Evolutionary conservation across 2,329 filamentous ascomycete species (phyloP).

Genomic region (Bipolaris sorokiniana): DNA sequence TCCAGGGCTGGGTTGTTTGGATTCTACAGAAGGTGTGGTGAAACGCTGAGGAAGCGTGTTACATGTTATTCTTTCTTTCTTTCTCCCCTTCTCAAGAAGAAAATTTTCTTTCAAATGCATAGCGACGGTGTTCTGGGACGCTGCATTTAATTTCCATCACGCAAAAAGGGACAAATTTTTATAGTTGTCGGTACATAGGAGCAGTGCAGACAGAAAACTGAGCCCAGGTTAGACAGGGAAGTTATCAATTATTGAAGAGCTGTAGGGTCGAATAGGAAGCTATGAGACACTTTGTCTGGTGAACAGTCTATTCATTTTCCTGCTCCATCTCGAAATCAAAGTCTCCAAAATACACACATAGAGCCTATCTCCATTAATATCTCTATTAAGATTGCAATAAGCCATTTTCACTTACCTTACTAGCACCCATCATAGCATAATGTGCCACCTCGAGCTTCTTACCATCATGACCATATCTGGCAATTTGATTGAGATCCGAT

Average conservation of each 20-base stretch:
- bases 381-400: neutral
- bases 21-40: neutral
- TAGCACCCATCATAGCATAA: constrained; percentile 89
- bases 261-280: neutral
- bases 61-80: neutral
- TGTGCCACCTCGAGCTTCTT: constrained; percentile 60
- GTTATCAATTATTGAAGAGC: neutral
- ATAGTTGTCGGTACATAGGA: too few species aligned
- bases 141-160: too few species aligned
- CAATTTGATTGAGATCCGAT: constrained; percentile 49
- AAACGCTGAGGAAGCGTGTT: neutral
- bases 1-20: too few species aligned
- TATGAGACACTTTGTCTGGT: neutral
- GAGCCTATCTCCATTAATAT: constrained; percentile 47
- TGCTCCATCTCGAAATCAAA: constrained; percentile 50
- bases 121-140: constrained; percentile 3
- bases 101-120: neutral
- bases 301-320: constrained; percentile 14
- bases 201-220: neutral
- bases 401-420: constrained; percentile 66
- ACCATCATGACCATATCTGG: constrained; percentile 39
- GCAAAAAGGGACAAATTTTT: too few species aligned
- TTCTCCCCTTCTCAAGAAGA: neutral
- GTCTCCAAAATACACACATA: constrained; percentile 65
- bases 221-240: neutral